Base-by-base conservation (phyloP, 257 asterid species). In the Jacaranda copaia region DNA sequence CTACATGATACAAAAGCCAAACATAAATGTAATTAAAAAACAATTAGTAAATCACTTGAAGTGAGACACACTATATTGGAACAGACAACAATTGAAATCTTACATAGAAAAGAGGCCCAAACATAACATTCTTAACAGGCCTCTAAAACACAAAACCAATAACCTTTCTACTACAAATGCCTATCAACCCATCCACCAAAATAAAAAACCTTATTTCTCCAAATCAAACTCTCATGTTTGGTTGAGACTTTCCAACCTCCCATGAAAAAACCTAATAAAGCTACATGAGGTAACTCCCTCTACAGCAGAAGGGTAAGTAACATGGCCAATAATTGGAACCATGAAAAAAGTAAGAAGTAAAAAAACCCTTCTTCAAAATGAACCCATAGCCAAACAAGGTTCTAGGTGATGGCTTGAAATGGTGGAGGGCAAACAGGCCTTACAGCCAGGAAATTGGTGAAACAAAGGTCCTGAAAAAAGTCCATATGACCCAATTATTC, bases 241-340 rank as follows among this genome's bases (percentile, higher is more conserved):
- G 58, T 10, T 63, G 55, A 16, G 8, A 12, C 15, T 53, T 13
- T 53, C 59, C 59, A 53, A 53, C 51, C 25, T 36, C 20, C 39
- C 70, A 15, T 42, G 69, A 63, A 45, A 80, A 60, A 18, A 39
- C 57, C 77, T 61, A 59, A 70, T 38, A 68, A 32, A 62, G 72
- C 83, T 48, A 59, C n/a, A n/a, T 77, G 76, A 57, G 81, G 76
- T 20, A 19, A 43, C 15, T 72, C 73, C 63, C 78, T 81, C 77
- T 72, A 77, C 81, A 66, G 48, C 73, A 77, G 84, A 64, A 81
- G 69, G 84, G 85, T 81, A 59, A 76, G 36, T 32, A 77, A 81
- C 85, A 82, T 82, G 80, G 70, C 78, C 66, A 69, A 38, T 6
- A 10, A 39, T 12, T 73, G 38, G 14, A 77, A 59, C 85, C 85